Evolutionary conservation across 2,329 filamentous ascomycete species (phyloP), one percentile per base, ranked within the genome.

Genomic region (Cladobotryum mycophilum): DNA sequence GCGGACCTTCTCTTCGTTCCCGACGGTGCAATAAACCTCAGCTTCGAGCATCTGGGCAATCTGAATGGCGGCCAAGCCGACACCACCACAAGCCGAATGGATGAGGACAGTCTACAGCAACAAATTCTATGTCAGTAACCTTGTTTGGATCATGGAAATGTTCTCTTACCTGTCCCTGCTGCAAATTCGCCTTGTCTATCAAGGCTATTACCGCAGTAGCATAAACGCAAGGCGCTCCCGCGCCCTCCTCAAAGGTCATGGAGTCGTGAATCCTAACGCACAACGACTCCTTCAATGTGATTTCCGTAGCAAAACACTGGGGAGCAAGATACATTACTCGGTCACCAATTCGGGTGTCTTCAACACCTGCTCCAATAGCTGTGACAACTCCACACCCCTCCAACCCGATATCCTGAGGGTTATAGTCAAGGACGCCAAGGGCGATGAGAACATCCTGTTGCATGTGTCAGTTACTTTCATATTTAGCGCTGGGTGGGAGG

Each of bases 381-480:
- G 25, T 35, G 36, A 53, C 47, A 15, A 44, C 17, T 5, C 68
- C 67, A 4, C 63, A 49, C 1, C 52, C 60, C 36, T 71, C 70
- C 4, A 64, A 52, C 2, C 63, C 63, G 18, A 64, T 55, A 1
- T 55, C 56, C 18, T 53, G 42, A 2, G 56, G 48, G 33, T 52
- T 53, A 3, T 56, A 55, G 7, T 57, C 52, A 2, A 67, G 52
- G 20, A 63, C 59, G 12, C 67, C 64, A 34, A 65, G 57, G 4
- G 70, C 67, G 12, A 64, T 59, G 13, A 74, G 58, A 14, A 74
- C 60, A 52, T 76, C 73, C 42, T 62, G 56, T 30, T 11, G 25
- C 9, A 30, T 6, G 6, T 30, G 25, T 30, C 25, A 30, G 25
- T 11, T 8, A 30, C 9, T 8, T 8, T 30, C 25, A 30, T 8